These are phyloP conservation scores for Ceratobasidium sp. DNA, from an alignment of 1,284 basidiomycete genomes.

Conservation along the genomic window DNA sequence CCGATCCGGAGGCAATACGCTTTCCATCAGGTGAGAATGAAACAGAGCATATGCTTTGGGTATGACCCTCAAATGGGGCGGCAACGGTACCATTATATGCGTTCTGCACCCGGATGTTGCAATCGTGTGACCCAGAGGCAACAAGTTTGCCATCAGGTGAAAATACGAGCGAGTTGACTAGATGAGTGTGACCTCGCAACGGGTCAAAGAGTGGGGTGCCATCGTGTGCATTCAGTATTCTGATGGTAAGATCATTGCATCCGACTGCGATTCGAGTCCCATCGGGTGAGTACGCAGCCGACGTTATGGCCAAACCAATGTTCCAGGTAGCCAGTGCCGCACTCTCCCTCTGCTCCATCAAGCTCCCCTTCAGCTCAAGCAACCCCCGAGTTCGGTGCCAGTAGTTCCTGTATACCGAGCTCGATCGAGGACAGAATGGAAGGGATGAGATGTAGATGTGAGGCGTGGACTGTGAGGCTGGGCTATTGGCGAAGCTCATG, in stretches of 20 bases:
- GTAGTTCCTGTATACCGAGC: neutral
- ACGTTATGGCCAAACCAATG: neutral
- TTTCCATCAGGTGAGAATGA: constrained; percentile 36
- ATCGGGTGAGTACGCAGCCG: constrained; percentile 2
- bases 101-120: constrained; percentile 3
- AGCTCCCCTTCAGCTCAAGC: neutral
- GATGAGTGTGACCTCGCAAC: neutral
- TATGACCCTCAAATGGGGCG: constrained; percentile 14
- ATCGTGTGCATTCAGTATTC: neutral
- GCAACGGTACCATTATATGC: neutral
- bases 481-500: neutral
- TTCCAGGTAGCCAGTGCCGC: neutral
- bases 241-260: neutral
- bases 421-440: neutral
- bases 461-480: neutral
- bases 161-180: neutral
- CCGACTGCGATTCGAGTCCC: constrained; percentile 1
- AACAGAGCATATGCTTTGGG: neutral
- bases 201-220: neutral
- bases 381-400: neutral
- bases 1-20: constrained; percentile 15
- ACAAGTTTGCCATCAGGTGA: neutral
- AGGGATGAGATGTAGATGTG: constrained; percentile 14
- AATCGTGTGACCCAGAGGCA: constrained; percentile 4
- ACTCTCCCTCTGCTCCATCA: no score